Evolutionary conservation across 306 rosid species (phyloP).

Genomic region (Acacia melanoxylon): DNA sequence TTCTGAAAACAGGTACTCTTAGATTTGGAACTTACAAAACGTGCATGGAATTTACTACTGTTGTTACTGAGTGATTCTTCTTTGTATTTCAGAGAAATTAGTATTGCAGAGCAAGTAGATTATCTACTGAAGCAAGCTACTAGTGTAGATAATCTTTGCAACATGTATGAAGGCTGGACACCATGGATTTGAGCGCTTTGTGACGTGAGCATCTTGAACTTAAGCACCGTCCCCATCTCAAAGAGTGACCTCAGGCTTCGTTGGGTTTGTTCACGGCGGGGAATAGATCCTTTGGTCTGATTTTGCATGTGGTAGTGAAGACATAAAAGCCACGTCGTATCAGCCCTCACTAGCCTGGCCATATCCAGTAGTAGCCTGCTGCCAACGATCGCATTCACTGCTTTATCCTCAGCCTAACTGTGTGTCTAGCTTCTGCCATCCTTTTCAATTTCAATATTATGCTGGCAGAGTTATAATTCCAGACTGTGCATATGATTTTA

Average conservation of each 20-base stretch:
- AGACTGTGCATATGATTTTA: conserved; percentile 29
- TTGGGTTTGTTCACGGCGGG: conserved; percentile 26
- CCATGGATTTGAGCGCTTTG: conserved; percentile 84
- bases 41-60: conserved; percentile 15
- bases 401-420: conserved; percentile 22
- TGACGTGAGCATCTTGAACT: conserved; percentile 27
- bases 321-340: conserved; percentile 24
- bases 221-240: conserved; percentile 26
- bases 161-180: conserved; percentile 99
- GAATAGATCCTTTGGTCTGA: conserved; percentile 26
- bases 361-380: conserved; percentile 15
- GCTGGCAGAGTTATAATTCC: conserved; percentile 30
- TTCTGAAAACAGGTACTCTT: conserved; percentile 66
- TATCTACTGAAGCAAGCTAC: conserved; percentile 93
- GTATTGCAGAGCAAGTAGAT: conserved; percentile 85
- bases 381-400: conserved; percentile 18
- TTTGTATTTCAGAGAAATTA: conserved; percentile 68
- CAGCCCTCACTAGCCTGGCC: conserved; percentile 32
- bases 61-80: conserved; percentile 26
- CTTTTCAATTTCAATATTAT: conserved; percentile 28
- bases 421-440: conserved; percentile 31
- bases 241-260: conserved; percentile 28
- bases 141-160: conserved; percentile 89
- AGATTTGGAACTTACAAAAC: conserved; percentile 28
- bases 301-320: conserved; percentile 26